phyloP scores from a whole-genome alignment of 306 rosid genomes.

The Canavalia gladiata region DNA sequence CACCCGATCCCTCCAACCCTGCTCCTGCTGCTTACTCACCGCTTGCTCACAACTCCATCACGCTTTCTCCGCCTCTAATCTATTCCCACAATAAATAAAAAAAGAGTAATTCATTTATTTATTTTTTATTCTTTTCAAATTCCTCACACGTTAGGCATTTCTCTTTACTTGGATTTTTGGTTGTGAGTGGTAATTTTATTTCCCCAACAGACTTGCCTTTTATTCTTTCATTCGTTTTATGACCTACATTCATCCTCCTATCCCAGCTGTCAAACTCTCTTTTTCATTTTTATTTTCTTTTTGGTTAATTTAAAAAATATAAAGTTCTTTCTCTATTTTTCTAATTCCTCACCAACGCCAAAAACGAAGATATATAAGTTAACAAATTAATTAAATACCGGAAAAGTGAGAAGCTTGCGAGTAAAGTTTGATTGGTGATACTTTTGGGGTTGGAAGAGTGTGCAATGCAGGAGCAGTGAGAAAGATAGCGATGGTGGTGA shows the following conservation, averaged over 20 bases:
- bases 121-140: not conserved
- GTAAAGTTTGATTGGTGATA: constrained; percentile 24
- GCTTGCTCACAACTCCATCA: not conserved
- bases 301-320: not conserved
- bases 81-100: not conserved
- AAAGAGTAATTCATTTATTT: not conserved
- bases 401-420: constrained; percentile 26
- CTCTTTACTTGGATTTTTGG: not conserved
- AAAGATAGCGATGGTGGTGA: constrained; percentile 66
- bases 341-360: constrained; percentile 1
- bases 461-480: constrained; percentile 47
- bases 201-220: not conserved
- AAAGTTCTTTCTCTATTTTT: not conserved
- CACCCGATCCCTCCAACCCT: not conserved
- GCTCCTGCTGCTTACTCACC: not conserved
- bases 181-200: not conserved
- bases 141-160: not conserved
- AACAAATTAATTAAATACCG: not conserved
- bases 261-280: constrained; percentile 19
- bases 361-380: not conserved
- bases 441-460: not conserved
- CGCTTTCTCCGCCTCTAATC: constrained; percentile 10
- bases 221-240: not conserved
- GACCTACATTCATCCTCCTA: not conserved
- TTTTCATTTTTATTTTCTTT: not conserved